A percentile compares a stretch with the other conserved stretches of the same genome.
Evolutionary conservation across 2,329 filamentous ascomycete species (phyloP).

Genomic region (Sclerotinia nivalis): DNA sequence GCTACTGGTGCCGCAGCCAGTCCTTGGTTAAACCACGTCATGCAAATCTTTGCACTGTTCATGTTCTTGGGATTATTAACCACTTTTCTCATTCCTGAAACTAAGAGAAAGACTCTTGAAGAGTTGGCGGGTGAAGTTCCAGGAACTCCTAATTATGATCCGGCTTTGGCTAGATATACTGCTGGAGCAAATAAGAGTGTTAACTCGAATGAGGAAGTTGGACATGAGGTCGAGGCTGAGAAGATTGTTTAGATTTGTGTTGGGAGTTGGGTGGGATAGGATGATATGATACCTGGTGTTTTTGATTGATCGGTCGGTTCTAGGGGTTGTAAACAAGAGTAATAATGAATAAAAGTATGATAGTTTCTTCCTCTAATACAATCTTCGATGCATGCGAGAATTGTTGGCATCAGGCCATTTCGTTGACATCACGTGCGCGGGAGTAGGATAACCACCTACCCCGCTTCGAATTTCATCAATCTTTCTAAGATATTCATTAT

Average conservation of each 20-base stretch:
- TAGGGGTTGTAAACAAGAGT: neutral
- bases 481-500: neutral
- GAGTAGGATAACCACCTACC: neutral
- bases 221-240: neutral
- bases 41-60: conserved; percentile 77
- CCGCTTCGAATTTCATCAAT: neutral
- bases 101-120: conserved; percentile 72
- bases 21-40: conserved; percentile 69
- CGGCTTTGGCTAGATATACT: neutral
- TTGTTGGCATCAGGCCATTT: neutral
- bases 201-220: conserved; percentile 1
- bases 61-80: conserved; percentile 72
- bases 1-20: conserved; percentile 35
- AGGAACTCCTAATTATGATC: conserved; percentile 23
- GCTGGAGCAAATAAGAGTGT: conserved; percentile 1
- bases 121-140: conserved; percentile 47
- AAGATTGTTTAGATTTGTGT: conserved; percentile 6
- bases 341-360: neutral
- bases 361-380: neutral
- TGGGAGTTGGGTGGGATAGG: neutral
- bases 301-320: conserved; percentile 2
- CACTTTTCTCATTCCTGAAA: conserved; percentile 73
- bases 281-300: conserved; percentile 17
- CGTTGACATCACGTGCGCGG: neutral
- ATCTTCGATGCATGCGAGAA: neutral